Base-by-base conservation (phyloP, 768 basidiomycete species). In the Pleurotus eryngii region DNA sequence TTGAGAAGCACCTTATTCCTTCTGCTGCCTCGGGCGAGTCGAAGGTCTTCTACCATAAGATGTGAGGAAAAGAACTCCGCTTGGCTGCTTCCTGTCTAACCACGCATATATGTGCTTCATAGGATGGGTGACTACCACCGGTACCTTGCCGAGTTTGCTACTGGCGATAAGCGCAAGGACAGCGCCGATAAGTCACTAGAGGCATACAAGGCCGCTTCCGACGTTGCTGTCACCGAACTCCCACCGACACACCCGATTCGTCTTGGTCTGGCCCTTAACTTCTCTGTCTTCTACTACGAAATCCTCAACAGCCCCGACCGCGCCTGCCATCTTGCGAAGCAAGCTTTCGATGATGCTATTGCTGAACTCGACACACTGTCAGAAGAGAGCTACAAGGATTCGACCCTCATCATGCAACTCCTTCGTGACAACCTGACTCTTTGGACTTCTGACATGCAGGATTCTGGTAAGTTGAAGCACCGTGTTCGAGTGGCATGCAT, bases 281-380 rank as follows among this genome's bases (percentile, higher is more conserved):
- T 98, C 86, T 97, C 94, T 55, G 95, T 98, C 49, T 98, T 98
- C 84, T 98, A 98, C 85, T 97, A 97, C 79, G 95, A 98, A 77
- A 97, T 98, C 72, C 87, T 97, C 74, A 97, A 97, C 86, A 91
- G 90, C 75, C 95, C 96, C 64, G 95, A 97, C 76, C 92, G 94
- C 74, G 96, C 96, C 51, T 97, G 95, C 81, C 92, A 95, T 71
- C 90, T 98, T 64, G 95, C 95, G 73, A 98, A 98, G 81, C 94
- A 97, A 76, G 95, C 96, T 6, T 98, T 98, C 74, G 95, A 98
- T 62, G 95, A 98, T 73, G 96, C 96, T 46, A 98, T 98, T 71
- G 95, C 95, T 64, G 95, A 98, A 78, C 92, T 98, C 68, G 95
- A 98, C 81, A 98, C 95, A 20, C 86, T 98, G 56, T 95, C 92